Percentiles rank a stretch among this genome's conserved stretches.
Conservation (phyloP, 805 yeast species). For the Yarrowia sp. region DNA sequence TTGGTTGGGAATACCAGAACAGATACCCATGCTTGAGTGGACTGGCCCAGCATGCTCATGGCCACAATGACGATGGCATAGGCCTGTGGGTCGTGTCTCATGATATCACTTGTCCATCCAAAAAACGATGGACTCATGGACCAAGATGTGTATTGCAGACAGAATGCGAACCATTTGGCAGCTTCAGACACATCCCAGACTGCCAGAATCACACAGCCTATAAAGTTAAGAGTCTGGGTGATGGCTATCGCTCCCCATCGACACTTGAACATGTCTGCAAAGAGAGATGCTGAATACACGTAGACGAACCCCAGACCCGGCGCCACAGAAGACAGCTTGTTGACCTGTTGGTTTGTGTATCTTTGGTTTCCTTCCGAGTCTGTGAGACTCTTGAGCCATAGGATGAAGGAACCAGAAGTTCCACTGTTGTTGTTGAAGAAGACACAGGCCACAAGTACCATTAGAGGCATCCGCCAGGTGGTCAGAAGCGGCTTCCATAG, state of each 20-base stretch:
- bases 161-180: constrained; percentile 61
- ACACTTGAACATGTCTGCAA: constrained; percentile 50
- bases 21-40: constrained; percentile 52
- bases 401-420: constrained; percentile 52
- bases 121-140: constrained; percentile 58
- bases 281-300: constrained; percentile 30
- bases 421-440: constrained; percentile 58
- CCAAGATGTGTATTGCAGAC: constrained; percentile 55
- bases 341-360: constrained; percentile 46
- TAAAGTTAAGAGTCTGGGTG: constrained; percentile 51
- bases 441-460: constrained; percentile 53
- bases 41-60: constrained; percentile 51
- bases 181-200: constrained; percentile 54
- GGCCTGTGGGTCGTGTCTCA: constrained; percentile 50
- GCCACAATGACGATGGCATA: constrained; percentile 49
- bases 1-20: constrained; percentile 42
- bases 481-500: constrained; percentile 53
- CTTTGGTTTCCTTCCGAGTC: constrained; percentile 31
- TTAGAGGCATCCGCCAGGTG: constrained; percentile 58
- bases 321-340: constrained; percentile 52
- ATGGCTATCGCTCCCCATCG: constrained; percentile 53
- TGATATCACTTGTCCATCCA: constrained; percentile 57
- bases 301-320: constrained; percentile 57
- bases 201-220: constrained; percentile 52
- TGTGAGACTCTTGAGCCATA: constrained; percentile 56